Conservation (phyloP, 257 asterid genomes). For the Eucommia ulmoides region DNA sequence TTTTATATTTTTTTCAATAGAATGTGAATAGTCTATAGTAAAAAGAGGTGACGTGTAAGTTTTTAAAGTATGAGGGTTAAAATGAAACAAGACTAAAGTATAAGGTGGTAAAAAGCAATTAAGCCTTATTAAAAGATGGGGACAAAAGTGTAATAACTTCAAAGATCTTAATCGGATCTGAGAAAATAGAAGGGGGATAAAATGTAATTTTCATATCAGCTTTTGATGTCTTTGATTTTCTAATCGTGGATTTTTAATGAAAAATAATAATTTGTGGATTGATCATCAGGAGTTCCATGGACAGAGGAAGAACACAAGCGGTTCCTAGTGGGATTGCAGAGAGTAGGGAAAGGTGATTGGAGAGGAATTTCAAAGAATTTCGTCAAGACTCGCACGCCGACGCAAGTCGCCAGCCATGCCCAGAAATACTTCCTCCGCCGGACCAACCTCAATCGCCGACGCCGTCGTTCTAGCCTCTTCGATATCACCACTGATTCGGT, state of each 20-base stretch:
- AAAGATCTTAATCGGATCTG: neutral
- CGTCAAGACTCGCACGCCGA: neutral
- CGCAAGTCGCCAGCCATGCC: neutral
- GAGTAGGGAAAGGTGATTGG: slow-evolving; percentile 2
- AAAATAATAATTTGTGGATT: neutral
- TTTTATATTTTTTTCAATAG: too few species aligned
- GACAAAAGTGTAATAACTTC: neutral
- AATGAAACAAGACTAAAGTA: neutral
- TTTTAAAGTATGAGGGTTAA: too few species aligned
- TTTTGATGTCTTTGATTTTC: too few species aligned
- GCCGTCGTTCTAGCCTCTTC: slow-evolving; percentile 3
- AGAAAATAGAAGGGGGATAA: neutral
- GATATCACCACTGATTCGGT: slow-evolving; percentile 2
- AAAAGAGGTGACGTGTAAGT: too few species aligned
- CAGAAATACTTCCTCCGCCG: slow-evolving; percentile 1
- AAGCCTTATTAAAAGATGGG: neutral
- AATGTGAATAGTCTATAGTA: too few species aligned
- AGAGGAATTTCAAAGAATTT: slow-evolving; percentile 3
- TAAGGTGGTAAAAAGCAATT: neutral
- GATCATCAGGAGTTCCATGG: slow-evolving; percentile 3
- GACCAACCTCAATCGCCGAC: slow-evolving; percentile 1
- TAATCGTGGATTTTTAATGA: too few species aligned
- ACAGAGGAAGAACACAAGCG: slow-evolving; percentile 3
- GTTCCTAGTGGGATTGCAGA: slow-evolving; percentile 1
- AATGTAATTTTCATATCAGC: neutral